These are phyloP conservation scores for Trichophyton rubrum DNA, from an alignment of 2,329 filamentous ascomycete genomes.

Conservation along the genomic window DNA sequence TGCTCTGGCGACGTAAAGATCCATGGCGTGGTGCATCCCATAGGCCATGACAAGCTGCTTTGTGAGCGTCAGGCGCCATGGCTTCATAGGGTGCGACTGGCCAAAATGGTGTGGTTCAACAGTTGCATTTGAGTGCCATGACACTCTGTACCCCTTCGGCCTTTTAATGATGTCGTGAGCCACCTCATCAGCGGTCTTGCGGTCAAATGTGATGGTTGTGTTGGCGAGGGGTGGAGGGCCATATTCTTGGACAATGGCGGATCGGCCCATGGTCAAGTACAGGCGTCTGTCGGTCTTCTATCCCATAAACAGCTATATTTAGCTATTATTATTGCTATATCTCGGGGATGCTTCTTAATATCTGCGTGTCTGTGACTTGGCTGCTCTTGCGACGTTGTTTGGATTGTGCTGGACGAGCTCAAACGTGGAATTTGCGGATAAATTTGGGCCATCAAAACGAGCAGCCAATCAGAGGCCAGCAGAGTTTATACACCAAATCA, in stretches of 20 bases:
- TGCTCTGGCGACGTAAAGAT: slow-evolving; percentile 72
- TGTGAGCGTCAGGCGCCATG: slow-evolving; percentile 88
- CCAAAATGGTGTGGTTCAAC: slow-evolving; percentile 98
- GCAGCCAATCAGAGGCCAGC: neutral
- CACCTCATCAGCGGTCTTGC: slow-evolving; percentile 42
- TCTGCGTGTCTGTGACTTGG: neutral
- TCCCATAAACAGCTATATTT: neutral
- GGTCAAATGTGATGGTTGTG: slow-evolving; percentile 37
- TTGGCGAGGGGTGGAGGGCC: slow-evolving; percentile 27
- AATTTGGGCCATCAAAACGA: slow-evolving; percentile 3
- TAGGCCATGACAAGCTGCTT: slow-evolving; percentile 92
- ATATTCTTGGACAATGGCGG: slow-evolving; percentile 40
- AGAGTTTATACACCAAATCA: neutral
- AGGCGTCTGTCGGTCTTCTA: neutral
- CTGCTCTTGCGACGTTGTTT: neutral
- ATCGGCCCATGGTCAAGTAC: slow-evolving; percentile 26
- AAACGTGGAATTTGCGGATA: neutral
- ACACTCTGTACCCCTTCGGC: slow-evolving; percentile 79
- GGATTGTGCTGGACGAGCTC: neutral
- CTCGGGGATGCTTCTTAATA: neutral
- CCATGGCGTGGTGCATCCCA: slow-evolving; percentile 93
- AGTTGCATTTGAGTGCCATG: slow-evolving; percentile 86
- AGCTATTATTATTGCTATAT: neutral
- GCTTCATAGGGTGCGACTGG: slow-evolving; percentile 96
- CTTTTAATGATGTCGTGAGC: slow-evolving; percentile 57